Conservation (phyloP, 371 early-diverging fungal genomes). For the Mycotypha africana region DNA sequence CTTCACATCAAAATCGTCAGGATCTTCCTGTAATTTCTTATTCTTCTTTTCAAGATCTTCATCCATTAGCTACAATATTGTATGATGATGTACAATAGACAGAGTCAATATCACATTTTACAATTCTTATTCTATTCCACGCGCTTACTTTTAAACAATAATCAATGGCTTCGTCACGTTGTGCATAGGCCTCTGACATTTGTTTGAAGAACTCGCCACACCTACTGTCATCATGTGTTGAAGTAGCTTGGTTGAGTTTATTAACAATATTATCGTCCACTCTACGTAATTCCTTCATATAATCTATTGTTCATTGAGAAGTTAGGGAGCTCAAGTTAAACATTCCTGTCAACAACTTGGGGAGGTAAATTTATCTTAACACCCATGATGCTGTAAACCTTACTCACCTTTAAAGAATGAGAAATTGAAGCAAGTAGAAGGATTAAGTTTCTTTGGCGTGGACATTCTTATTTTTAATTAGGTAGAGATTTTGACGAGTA, state of each 20-base stretch:
- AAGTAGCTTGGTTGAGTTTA: constrained; percentile 68
- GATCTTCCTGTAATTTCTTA: constrained; percentile 54
- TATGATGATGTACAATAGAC: neutral
- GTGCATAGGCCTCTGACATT: constrained; percentile 59
- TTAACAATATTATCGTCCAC: constrained; percentile 82
- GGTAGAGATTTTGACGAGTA: no score
- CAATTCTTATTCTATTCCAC: neutral
- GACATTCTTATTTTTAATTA: no score
- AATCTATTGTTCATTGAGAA: constrained; percentile 28
- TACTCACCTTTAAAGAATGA: constrained; percentile 66
- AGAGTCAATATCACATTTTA: neutral
- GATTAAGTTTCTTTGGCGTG: constrained; percentile 24
- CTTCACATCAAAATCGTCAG: constrained; percentile 56
- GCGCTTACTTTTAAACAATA: constrained; percentile 59
- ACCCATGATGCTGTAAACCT: no score
- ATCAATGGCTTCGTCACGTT: constrained; percentile 64
- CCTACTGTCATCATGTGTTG: constrained; percentile 58
- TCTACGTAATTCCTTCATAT: constrained; percentile 66
- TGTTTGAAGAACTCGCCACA: constrained; percentile 66
- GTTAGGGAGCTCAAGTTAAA: no score
- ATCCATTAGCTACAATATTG: constrained; percentile 45
- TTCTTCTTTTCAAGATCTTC: constrained; percentile 50
- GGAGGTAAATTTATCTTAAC: no score
- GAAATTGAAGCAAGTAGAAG: constrained; percentile 57
- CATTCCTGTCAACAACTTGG: no score